A percentile compares a stretch with the other conserved stretches of the same genome.
phyloP scores from a whole-genome alignment of 2,329 filamentous ascomycete species.

The Periconia macrospinosa region DNA sequence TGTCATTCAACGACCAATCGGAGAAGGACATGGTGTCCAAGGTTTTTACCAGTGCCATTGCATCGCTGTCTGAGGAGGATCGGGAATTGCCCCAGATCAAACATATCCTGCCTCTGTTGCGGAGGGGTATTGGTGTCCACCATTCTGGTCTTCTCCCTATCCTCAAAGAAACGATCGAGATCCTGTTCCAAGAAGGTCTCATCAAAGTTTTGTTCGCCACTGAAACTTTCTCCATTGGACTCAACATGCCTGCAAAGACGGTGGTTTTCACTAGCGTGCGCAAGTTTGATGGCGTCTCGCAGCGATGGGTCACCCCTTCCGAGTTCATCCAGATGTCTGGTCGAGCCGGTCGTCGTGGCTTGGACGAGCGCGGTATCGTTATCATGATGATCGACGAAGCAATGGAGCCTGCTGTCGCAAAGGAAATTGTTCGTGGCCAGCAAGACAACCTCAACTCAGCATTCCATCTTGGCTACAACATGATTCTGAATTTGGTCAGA shows the following conservation, averaged over 20 bases:
- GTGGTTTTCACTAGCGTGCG: conserved; percentile 97
- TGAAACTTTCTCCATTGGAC: conserved; percentile 96
- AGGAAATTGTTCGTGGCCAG: conserved; percentile 92
- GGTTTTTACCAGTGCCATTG: conserved; percentile 91
- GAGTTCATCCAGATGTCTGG: conserved; percentile 99
- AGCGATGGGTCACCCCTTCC: conserved; percentile 85
- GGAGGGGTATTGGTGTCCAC: conserved; percentile 94
- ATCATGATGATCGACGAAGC: conserved; percentile 99
- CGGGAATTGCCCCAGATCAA: conserved; percentile 85
- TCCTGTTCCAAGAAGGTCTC: conserved; percentile 94
- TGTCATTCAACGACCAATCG: conserved; percentile 94
- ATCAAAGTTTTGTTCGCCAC: conserved; percentile 98
- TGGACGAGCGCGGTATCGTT: conserved; percentile 96
- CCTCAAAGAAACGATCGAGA: conserved; percentile 97
- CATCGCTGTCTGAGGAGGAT: conserved; percentile 90
- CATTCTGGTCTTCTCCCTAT: conserved; percentile 95
- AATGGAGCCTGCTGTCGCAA: conserved; percentile 92
- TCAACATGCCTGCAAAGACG: conserved; percentile 99
- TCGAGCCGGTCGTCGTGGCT: conserved; percentile 91
- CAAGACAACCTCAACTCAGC: conserved; percentile 97
- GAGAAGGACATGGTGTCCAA: conserved; percentile 94
- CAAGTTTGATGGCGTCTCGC: conserved; percentile 85
- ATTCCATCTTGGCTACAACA: conserved; percentile 98
- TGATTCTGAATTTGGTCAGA: conserved; percentile 94
- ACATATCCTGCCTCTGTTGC: conserved; percentile 83